Percentiles rank a stretch among this genome's conserved stretches.
Evolutionary conservation across 2,329 filamentous ascomycete species (phyloP).

Genomic region (Aspergillus ochraceoroseus): DNA sequence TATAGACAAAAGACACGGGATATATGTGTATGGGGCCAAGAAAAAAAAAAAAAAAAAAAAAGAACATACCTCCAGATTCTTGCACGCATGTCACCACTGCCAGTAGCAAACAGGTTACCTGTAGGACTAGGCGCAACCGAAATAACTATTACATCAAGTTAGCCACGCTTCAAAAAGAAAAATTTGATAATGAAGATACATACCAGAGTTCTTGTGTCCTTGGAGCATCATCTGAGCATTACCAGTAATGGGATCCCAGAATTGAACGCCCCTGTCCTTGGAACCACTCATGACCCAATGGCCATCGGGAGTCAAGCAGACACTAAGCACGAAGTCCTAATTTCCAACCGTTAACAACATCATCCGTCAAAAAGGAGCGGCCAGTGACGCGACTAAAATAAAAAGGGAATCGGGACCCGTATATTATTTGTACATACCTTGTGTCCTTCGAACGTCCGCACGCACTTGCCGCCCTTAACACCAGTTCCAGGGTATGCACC

Average conservation of each 20-base stretch:
- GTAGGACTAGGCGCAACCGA: constrained; percentile 90
- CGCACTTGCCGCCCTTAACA: constrained; percentile 82
- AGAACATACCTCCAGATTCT: constrained; percentile 79
- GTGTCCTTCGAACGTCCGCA: constrained; percentile 96
- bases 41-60: not conserved
- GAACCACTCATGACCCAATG: constrained; percentile 96
- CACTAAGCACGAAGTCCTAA: constrained; percentile 91
- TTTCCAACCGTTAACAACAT: not conserved
- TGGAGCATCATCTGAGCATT: constrained; percentile 97
- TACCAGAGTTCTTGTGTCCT: constrained; percentile 91
- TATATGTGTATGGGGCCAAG: not conserved
- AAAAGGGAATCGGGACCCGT: no score
- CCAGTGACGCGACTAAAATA: no score
- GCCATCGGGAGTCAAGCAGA: constrained; percentile 89
- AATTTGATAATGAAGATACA: no score
- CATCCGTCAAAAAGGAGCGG: not conserved
- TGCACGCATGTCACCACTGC: constrained; percentile 94
- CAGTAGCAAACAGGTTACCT: constrained; percentile 86
- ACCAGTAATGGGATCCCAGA: constrained; percentile 94
- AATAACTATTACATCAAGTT: constrained; percentile 65
- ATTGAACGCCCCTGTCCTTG: constrained; percentile 95
- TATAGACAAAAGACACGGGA: not conserved
- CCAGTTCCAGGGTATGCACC: constrained; percentile 60
- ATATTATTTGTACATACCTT: no score
- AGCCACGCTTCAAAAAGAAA: no score